These are phyloP conservation scores for Ailanthus altissimus DNA, from an alignment of 345 rosid species.

Conservation along the genomic window DNA sequence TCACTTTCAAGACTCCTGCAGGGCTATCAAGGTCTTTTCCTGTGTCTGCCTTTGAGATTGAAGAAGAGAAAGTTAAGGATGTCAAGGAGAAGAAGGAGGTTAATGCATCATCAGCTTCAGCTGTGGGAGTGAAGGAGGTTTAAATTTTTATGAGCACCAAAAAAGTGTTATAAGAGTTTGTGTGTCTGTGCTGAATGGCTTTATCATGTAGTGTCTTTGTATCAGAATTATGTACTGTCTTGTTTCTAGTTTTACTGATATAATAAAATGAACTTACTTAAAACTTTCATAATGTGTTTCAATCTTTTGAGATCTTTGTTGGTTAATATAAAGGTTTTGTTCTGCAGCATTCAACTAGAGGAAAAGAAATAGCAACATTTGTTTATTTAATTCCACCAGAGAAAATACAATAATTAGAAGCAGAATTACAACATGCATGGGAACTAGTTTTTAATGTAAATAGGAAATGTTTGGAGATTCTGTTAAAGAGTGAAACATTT, in stretches of 20 bases:
- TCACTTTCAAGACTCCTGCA: constrained; percentile 80
- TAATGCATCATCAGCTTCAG: constrained; percentile 24
- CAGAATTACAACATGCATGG: no score
- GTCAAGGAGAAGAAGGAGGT: constrained; percentile 36
- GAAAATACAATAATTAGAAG: no score
- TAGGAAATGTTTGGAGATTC: no score
- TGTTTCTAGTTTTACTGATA: neutral
- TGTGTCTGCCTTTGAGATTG: constrained; percentile 58
- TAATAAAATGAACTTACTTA: constrained; percentile 1
- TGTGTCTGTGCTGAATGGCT: neutral
- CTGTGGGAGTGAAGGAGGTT: constrained; percentile 41
- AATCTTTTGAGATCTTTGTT: neutral
- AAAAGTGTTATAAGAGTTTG: neutral
- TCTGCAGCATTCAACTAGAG: no score
- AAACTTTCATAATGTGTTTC: neutral
- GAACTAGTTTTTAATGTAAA: no score
- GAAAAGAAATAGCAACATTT: no score
- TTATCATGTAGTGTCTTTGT: neutral
- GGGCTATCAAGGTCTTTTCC: constrained; percentile 76
- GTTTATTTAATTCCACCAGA: no score
- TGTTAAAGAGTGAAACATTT: no score
- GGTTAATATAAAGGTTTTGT: neutral
- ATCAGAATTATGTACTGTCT: neutral
- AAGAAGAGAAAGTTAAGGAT: constrained; percentile 45
- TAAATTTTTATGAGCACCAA: neutral